These are phyloP conservation scores for Microdochium paspali DNA, from an alignment of 2,329 filamentous ascomycete species.

Conservation along the genomic window DNA sequence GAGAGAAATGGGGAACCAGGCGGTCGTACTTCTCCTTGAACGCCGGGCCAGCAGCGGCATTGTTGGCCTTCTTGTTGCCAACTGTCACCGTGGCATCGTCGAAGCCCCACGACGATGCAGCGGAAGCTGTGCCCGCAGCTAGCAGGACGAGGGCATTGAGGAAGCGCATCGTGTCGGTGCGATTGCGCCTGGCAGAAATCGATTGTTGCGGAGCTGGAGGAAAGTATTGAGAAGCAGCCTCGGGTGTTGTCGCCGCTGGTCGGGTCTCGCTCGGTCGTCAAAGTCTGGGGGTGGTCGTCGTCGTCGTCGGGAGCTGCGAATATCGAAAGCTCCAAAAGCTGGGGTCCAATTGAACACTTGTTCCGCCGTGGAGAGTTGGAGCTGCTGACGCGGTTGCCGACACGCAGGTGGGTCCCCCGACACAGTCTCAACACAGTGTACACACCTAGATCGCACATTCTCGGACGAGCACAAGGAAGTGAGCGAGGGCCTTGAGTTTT, in stretches of 20 bases:
- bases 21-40: conserved; percentile 62
- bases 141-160: conserved; percentile 32
- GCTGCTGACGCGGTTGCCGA: conserved; percentile 1
- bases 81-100: conserved; percentile 62
- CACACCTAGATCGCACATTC: not conserved
- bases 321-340: not conserved
- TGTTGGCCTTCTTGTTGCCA: conserved; percentile 52
- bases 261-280: not conserved
- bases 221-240: not conserved
- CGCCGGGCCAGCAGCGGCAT: conserved; percentile 19
- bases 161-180: conserved; percentile 27
- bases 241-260: not conserved
- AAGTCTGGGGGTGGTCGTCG: no score
- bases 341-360: conserved; percentile 3
- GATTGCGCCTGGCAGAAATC: not conserved
- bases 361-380: not conserved
- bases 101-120: conserved; percentile 60
- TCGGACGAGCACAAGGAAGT: no score
- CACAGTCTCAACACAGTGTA: conserved; percentile 4
- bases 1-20: no score
- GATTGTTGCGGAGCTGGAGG: not conserved
- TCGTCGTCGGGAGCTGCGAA: not conserved
- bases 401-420: conserved; percentile 2
- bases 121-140: conserved; percentile 39
- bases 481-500: no score